Evolutionary conservation across 2,329 filamentous ascomycete genomes (phyloP).

Genomic region (Colletotrichum eremochloae): DNA sequence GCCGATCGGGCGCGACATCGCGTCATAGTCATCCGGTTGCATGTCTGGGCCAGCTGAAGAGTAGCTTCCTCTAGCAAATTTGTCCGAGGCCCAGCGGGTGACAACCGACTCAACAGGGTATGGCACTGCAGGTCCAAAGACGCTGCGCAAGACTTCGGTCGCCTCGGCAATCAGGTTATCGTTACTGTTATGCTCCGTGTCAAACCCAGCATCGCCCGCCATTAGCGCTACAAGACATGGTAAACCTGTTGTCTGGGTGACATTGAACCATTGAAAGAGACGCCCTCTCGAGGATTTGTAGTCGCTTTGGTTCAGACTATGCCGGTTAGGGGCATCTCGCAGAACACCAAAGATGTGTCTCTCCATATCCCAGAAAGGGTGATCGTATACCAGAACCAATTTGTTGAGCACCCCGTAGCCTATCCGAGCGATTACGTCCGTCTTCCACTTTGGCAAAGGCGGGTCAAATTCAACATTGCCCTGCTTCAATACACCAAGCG

Average conservation of each 20-base stretch:
- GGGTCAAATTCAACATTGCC: constrained; percentile 87
- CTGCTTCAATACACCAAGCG: constrained; percentile 92
- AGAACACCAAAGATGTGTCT: constrained; percentile 95
- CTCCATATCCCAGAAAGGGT: constrained; percentile 90
- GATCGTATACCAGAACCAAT: constrained; percentile 89
- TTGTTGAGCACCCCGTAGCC: constrained; percentile 97
- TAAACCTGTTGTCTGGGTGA: constrained; percentile 87
- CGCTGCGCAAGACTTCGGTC: constrained; percentile 79
- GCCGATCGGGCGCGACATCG: constrained; percentile 86
- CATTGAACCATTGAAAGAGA: constrained; percentile 99
- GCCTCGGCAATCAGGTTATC: constrained; percentile 84
- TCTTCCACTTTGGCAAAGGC: constrained; percentile 88
- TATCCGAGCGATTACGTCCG: constrained; percentile 81
- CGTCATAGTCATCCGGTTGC: constrained; percentile 88
- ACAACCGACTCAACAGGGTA: constrained; percentile 87
- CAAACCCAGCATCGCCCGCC: constrained; percentile 93
- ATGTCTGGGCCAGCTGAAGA: constrained; percentile 91
- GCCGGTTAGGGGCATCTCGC: constrained; percentile 76
- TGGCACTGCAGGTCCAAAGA: constrained; percentile 81
- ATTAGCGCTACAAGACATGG: constrained; percentile 92
- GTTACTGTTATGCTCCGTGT: constrained; percentile 84
- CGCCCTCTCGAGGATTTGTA: constrained; percentile 86
- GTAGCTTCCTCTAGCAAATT: constrained; percentile 93
- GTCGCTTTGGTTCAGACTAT: constrained; percentile 82
- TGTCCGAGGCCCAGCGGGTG: constrained; percentile 92